Percentiles rank a stretch among this genome's conserved stretches.
These are phyloP conservation scores for Hypoxylon rubiginosum DNA, from an alignment of 2,329 filamentous ascomycete genomes.

Conservation along the genomic window DNA sequence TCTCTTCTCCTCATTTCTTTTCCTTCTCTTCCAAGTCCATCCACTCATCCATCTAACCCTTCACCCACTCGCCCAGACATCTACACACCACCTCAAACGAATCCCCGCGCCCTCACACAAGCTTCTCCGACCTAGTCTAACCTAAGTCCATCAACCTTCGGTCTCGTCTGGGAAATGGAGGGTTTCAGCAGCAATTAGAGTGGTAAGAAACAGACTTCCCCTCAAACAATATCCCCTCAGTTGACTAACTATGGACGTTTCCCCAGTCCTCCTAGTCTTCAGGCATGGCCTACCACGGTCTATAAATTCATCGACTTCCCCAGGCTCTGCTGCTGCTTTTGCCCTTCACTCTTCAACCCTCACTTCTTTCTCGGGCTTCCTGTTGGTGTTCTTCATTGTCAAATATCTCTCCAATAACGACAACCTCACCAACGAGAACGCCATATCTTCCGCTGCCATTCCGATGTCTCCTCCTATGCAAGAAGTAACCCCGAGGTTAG, in stretches of 20 bases:
- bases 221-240: too few species aligned
- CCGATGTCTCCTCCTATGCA: neutral
- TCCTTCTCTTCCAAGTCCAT: too few species aligned
- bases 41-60: too few species aligned
- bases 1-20: too few species aligned
- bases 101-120: neutral
- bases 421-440: neutral
- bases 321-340: too few species aligned
- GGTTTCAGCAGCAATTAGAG: neutral
- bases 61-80: neutral
- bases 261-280: too few species aligned
- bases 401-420: neutral
- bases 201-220: neutral
- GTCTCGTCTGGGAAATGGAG: neutral
- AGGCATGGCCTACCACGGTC: too few species aligned
- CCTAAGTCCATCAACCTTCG: too few species aligned
- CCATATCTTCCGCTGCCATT: neutral
- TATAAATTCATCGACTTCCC: too few species aligned
- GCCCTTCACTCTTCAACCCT: neutral
- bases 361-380: neutral
- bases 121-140: neutral
- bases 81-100: neutral
- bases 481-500: neutral
- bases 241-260: too few species aligned
- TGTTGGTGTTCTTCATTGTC: neutral